These are phyloP conservation scores for Zygotorulaspora chibaensis DNA, from an alignment of 805 yeast species.

Conservation along the genomic window DNA sequence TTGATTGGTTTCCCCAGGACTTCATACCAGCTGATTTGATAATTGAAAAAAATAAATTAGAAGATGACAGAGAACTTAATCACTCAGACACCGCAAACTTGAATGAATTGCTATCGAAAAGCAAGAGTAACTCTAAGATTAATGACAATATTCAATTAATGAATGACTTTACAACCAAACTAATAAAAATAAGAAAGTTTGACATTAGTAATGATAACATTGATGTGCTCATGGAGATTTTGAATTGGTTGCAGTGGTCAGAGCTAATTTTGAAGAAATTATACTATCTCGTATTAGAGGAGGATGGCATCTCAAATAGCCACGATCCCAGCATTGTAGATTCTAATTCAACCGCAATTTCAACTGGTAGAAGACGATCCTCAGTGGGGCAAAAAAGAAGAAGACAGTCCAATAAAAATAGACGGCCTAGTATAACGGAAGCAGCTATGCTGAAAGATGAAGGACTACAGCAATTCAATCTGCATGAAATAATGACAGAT, in stretches of 20 bases:
- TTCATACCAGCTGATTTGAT: slow-evolving; percentile 24
- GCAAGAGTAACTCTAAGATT: slow-evolving; percentile 33
- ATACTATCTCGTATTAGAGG: slow-evolving; percentile 5
- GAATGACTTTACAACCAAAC: slow-evolving; percentile 30
- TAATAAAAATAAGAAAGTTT: slow-evolving; percentile 23
- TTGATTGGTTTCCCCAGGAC: slow-evolving; percentile 26
- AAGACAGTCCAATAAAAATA: slow-evolving; percentile 26
- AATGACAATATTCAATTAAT: slow-evolving; percentile 16
- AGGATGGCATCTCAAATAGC: background rate
- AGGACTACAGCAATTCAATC: slow-evolving; percentile 32
- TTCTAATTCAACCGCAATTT: background rate
- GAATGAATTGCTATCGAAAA: slow-evolving; percentile 7
- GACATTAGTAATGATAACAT: slow-evolving; percentile 32
- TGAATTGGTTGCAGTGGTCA: slow-evolving; percentile 34
- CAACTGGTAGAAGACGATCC: slow-evolving; percentile 12
- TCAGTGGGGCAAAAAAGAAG: slow-evolving; percentile 21
- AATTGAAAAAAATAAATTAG: slow-evolving; percentile 4
- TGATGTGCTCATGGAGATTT: slow-evolving; percentile 25
- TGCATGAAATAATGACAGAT: slow-evolving; percentile 32
- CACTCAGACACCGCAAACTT: background rate
- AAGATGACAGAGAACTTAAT: background rate
- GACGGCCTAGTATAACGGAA: slow-evolving; percentile 31
- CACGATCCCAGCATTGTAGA: background rate
- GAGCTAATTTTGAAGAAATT: slow-evolving; percentile 14
- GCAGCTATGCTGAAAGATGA: slow-evolving; percentile 33